Conservation (phyloP, 441 rosid genomes). For the Pelargonium exstipulatum region DNA sequence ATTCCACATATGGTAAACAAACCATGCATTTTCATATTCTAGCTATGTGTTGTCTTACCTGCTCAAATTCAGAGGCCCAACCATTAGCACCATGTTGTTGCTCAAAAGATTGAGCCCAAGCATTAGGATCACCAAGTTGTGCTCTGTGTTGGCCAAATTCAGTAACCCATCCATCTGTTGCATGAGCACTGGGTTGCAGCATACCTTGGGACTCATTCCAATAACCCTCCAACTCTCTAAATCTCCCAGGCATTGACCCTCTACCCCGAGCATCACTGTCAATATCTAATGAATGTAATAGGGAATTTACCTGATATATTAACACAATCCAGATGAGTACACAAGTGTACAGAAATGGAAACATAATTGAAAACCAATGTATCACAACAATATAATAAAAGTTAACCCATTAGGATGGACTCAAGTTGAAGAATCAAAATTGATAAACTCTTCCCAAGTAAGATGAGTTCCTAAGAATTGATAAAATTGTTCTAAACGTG, state of each 20-base stretch:
- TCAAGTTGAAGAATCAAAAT: background rate
- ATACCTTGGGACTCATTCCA: slow-evolving; percentile 96
- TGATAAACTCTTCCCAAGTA: background rate
- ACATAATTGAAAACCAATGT: background rate
- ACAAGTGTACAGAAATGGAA: background rate
- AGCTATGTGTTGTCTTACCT: slow-evolving; percentile 37
- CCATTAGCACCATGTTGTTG: slow-evolving; percentile 81
- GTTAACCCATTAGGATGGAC: background rate
- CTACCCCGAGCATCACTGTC: slow-evolving; percentile 59
- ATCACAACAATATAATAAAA: background rate
- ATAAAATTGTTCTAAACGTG: background rate
- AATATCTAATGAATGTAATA: slow-evolving; percentile 81
- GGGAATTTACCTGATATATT: slow-evolving; percentile 65
- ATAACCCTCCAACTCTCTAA: slow-evolving; percentile 68
- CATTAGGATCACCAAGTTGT: slow-evolving; percentile 52
- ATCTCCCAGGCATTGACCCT: slow-evolving; percentile 71
- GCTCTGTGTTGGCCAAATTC: slow-evolving; percentile 63
- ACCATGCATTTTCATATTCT: too few relatives aligned
- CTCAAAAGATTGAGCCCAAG: slow-evolving; percentile 87
- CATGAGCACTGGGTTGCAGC: slow-evolving; percentile 49
- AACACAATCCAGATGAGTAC: slow-evolving; percentile 7
- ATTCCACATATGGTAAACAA: too few relatives aligned
- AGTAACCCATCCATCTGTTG: slow-evolving; percentile 66
- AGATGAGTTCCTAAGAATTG: background rate
- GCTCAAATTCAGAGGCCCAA: slow-evolving; percentile 94